Evolutionary conservation across 768 basidiomycete genomes (phyloP).

Genomic region (Mrakia gelida): DNA sequence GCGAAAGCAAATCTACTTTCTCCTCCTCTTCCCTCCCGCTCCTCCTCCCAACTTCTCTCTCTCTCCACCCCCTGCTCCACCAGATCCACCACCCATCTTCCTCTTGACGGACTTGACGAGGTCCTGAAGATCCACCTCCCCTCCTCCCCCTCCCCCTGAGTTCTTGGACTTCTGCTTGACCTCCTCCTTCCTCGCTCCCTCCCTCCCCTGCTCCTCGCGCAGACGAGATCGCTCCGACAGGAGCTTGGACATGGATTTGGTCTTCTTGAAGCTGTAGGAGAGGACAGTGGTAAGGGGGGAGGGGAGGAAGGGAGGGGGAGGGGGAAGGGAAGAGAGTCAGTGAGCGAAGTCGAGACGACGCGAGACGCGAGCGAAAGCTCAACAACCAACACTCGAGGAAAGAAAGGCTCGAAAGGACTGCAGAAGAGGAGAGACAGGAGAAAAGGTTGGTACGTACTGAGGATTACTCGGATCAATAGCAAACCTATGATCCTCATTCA

Average conservation of each 20-base stretch:
- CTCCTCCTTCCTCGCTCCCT: slow-evolving; percentile 27
- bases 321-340: too few relatives aligned
- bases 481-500: slow-evolving; percentile 85
- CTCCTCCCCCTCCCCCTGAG: slow-evolving; percentile 33
- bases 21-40: slow-evolving; percentile 21
- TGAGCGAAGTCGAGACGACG: not conserved
- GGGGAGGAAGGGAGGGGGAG: too few relatives aligned
- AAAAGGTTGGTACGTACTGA: slow-evolving; percentile 57
- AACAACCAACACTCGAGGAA: too few relatives aligned
- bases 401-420: too few relatives aligned
- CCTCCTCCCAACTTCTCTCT: too few relatives aligned
- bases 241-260: slow-evolving; percentile 79
- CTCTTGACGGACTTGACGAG: slow-evolving; percentile 85
- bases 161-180: slow-evolving; percentile 18
- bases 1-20: slow-evolving; percentile 5
- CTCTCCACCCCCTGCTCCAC: slow-evolving; percentile 31
- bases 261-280: slow-evolving; percentile 76
- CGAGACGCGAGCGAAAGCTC: too few relatives aligned
- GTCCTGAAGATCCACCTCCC: slow-evolving; percentile 52
- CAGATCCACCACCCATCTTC: slow-evolving; percentile 48
- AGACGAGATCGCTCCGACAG: slow-evolving; percentile 75
- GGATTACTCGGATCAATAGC: slow-evolving; percentile 96
- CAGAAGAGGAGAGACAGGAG: not conserved
- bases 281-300: not conserved
- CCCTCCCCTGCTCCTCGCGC: slow-evolving; percentile 47